Evolutionary conservation across 1,284 basidiomycete species (phyloP).

Genomic region (Somion occarium): DNA sequence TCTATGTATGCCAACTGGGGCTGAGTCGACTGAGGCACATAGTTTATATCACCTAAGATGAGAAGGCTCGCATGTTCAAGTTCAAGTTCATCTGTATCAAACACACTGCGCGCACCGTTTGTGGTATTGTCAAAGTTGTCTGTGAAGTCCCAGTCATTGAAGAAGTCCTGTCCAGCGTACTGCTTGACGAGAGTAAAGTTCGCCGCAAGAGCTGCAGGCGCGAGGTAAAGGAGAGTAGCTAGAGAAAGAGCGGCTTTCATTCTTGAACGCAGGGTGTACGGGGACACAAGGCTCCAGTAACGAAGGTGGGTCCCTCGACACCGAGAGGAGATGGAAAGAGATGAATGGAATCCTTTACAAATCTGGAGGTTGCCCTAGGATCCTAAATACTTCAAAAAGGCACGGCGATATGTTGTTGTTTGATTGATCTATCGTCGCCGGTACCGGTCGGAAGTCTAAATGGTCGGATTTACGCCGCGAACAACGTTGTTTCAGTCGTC

Average conservation of each 20-base stretch:
- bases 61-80: neutral
- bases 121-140: slow-evolving; percentile 47
- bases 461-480: too few species aligned
- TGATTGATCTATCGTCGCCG: too few species aligned
- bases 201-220: slow-evolving; percentile 7
- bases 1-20: slow-evolving; percentile 53
- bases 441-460: too few species aligned
- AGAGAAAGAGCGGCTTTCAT: slow-evolving; percentile 9
- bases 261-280: neutral
- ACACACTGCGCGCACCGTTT: slow-evolving; percentile 33
- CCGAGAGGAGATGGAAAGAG: too few species aligned
- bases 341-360: too few species aligned
- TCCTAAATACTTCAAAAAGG: too few species aligned
- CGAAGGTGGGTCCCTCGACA: too few species aligned
- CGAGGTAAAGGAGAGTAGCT: slow-evolving; percentile 8
- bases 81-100: neutral
- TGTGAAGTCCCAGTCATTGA: slow-evolving; percentile 47
- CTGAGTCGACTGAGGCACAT: slow-evolving; percentile 36
- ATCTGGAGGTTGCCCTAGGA: too few species aligned
- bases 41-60: slow-evolving; percentile 41
- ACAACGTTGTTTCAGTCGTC: too few species aligned
- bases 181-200: slow-evolving; percentile 35
- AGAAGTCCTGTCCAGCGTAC: slow-evolving; percentile 43
- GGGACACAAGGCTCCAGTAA: too few species aligned
- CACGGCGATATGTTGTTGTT: too few species aligned